Percentiles rank a stretch among this genome's conserved stretches.
Conservation (phyloP, 768 basidiomycete species). For the Cubamyces lactineus region DNA sequence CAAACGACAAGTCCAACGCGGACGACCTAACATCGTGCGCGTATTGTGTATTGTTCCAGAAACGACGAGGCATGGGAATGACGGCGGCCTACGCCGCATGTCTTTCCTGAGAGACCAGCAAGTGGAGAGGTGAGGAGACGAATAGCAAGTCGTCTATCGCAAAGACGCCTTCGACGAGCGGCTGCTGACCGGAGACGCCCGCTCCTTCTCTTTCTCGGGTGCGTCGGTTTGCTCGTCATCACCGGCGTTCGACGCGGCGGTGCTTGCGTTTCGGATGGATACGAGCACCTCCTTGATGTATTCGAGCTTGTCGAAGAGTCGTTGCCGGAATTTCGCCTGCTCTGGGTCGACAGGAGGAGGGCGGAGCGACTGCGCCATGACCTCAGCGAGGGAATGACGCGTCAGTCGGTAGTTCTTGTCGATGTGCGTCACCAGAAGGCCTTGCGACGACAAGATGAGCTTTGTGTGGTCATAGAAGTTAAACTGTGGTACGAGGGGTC, state of each 20-base stretch:
- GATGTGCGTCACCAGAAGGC: constrained; percentile 83
- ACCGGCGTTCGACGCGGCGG: constrained; percentile 21
- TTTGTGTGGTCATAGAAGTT: constrained; percentile 99
- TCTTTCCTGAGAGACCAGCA: background rate
- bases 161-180: constrained; percentile 27
- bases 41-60: background rate
- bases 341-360: constrained; percentile 51
- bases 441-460: constrained; percentile 82
- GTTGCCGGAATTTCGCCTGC: constrained; percentile 61
- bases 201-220: background rate
- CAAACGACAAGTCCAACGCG: constrained; percentile 15
- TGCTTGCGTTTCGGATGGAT: constrained; percentile 67
- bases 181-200: constrained; percentile 17
- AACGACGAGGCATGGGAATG: background rate
- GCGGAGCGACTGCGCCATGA: constrained; percentile 61
- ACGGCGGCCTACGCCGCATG: constrained; percentile 8
- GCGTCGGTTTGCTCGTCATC: constrained; percentile 7
- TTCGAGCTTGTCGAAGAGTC: constrained; percentile 77
- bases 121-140: background rate
- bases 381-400: constrained; percentile 68
- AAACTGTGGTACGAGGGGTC: constrained; percentile 58
- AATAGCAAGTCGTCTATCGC: constrained; percentile 7
- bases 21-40: constrained; percentile 15
- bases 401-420: constrained; percentile 85
- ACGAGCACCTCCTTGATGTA: constrained; percentile 85